Percentiles rank a stretch among this genome's conserved stretches.
Conservation (phyloP, 1,284 basidiomycete species). For the Pulveroboletus sp. region DNA sequence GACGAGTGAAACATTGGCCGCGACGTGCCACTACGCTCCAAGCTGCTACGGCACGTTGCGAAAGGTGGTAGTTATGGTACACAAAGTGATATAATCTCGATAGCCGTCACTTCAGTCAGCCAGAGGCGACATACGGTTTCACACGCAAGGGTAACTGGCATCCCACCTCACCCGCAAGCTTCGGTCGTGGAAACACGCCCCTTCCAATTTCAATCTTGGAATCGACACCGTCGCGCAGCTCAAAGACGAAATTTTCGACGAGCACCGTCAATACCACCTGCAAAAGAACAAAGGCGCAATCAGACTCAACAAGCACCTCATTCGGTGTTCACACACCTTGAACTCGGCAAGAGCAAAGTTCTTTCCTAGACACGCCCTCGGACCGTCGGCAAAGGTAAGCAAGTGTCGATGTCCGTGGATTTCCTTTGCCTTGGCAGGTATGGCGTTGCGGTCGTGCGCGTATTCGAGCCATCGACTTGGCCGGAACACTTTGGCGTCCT, state of each 20-base stretch:
- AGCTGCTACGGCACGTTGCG: too few species aligned
- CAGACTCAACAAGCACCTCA: not conserved
- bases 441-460: constrained; percentile 1
- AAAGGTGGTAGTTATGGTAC: too few species aligned
- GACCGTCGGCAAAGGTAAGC: constrained; percentile 44
- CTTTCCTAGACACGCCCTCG: constrained; percentile 45
- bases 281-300: not conserved
- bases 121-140: constrained; percentile 6
- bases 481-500: constrained; percentile 38
- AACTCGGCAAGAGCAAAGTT: constrained; percentile 46
- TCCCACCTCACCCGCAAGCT: constrained; percentile 26
- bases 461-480: constrained; percentile 42
- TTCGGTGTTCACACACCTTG: constrained; percentile 41
- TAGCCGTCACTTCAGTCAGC: too few species aligned
- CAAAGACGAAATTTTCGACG: constrained; percentile 26
- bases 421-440: constrained; percentile 36
- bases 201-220: constrained; percentile 20
- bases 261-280: constrained; percentile 25
- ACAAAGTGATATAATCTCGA: too few species aligned
- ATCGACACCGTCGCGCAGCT: constrained; percentile 20
- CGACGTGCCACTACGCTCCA: too few species aligned
- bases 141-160: constrained; percentile 25
- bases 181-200: constrained; percentile 24
- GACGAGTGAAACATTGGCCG: too few species aligned
- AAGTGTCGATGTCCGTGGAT: constrained; percentile 44